These are phyloP conservation scores for Mycena belliarum DNA, from an alignment of 768 basidiomycete species.

Conservation along the genomic window DNA sequence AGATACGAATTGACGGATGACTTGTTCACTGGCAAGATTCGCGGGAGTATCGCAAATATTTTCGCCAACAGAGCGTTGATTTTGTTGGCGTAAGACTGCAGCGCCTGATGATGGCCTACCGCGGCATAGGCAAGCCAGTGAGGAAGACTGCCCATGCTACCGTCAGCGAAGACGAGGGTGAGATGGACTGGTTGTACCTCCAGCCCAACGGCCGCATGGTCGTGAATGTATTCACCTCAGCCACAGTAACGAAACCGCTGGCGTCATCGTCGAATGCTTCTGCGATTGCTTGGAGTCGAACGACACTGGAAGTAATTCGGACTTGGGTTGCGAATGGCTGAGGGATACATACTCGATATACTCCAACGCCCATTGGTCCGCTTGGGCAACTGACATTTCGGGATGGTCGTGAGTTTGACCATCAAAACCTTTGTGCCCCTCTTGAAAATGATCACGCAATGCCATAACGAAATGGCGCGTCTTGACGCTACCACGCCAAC, in stretches of 20 bases:
- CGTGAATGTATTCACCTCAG: slow-evolving; percentile 19
- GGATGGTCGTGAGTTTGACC: not conserved
- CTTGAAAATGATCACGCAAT: slow-evolving; percentile 36
- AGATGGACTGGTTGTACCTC: slow-evolving; percentile 16
- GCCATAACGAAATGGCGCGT: slow-evolving; percentile 39
- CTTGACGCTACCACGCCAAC: slow-evolving; percentile 41
- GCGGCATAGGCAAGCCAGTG: slow-evolving; percentile 19
- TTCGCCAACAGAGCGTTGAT: slow-evolving; percentile 1
- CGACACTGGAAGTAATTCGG: slow-evolving; percentile 8
- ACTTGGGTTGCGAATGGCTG: not conserved
- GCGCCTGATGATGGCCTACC: slow-evolving; percentile 6
- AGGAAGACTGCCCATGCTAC: not conserved
- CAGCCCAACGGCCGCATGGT: slow-evolving; percentile 9
- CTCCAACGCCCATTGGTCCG: slow-evolving; percentile 33
- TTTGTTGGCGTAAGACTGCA: slow-evolving; percentile 1
- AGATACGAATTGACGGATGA: slow-evolving; percentile 4
- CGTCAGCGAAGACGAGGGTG: slow-evolving; percentile 1
- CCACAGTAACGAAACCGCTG: slow-evolving; percentile 20
- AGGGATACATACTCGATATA: slow-evolving; percentile 28
- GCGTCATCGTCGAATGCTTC: slow-evolving; percentile 46
- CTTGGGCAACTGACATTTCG: not conserved
- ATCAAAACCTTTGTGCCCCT: slow-evolving; percentile 2
- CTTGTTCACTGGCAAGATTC: slow-evolving; percentile 6
- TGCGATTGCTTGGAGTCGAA: slow-evolving; percentile 32
- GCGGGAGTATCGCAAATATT: slow-evolving; percentile 12